Evolutionary conservation across 2,329 filamentous ascomycete genomes (phyloP).

Genomic region (Penicillium polonicum): DNA sequence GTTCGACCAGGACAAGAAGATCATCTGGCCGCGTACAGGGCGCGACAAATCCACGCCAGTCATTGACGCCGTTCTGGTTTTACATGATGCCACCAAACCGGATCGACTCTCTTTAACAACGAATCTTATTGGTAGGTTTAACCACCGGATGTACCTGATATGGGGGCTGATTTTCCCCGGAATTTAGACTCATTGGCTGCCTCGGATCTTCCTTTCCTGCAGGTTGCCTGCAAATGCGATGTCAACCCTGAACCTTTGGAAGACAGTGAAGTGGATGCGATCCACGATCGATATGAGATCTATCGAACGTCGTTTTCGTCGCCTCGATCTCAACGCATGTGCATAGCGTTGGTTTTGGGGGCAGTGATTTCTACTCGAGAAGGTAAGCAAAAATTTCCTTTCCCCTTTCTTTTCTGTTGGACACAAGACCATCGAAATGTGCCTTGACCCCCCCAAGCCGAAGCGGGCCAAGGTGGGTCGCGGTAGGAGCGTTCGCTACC

Average conservation of each 20-base stretch:
- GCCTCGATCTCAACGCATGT: slow-evolving; percentile 71
- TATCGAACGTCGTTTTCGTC: slow-evolving; percentile 71
- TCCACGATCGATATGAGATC: slow-evolving; percentile 68
- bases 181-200: slow-evolving; percentile 68
- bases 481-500: slow-evolving; percentile 32
- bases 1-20: slow-evolving; percentile 48
- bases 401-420: background rate
- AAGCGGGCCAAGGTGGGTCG: slow-evolving; percentile 30
- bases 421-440: slow-evolving; percentile 9
- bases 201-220: slow-evolving; percentile 70
- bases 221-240: slow-evolving; percentile 91
- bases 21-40: slow-evolving; percentile 53
- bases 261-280: slow-evolving; percentile 68
- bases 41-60: slow-evolving; percentile 69
- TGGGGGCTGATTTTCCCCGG: background rate
- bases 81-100: slow-evolving; percentile 83
- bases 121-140: slow-evolving; percentile 69
- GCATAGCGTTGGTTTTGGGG: slow-evolving; percentile 72
- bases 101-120: slow-evolving; percentile 73
- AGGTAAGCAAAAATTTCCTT: slow-evolving; percentile 55
- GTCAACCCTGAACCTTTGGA: slow-evolving; percentile 56
- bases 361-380: slow-evolving; percentile 66
- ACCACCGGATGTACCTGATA: background rate
- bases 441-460: slow-evolving; percentile 18
- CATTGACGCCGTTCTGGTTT: slow-evolving; percentile 77